Conservation (phyloP, 202 grass and related monocot genomes). For the Zizania palustris region DNA sequence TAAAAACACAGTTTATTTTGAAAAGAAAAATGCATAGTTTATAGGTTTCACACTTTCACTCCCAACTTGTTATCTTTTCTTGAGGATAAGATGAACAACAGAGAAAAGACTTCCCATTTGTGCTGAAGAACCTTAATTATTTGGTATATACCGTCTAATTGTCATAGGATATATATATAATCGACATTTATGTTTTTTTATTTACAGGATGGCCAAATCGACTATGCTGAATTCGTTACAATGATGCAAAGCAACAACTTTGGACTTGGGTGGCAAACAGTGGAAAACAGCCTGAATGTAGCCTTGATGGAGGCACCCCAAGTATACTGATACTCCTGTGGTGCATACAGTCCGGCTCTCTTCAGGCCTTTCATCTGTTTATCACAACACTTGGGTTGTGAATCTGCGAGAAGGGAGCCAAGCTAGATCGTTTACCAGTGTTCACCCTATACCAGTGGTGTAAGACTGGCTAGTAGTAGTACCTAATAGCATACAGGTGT, state of each 20-base stretch:
- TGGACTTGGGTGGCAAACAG: slow-evolving; percentile 37
- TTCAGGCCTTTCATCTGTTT: background rate
- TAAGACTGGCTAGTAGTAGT: slow-evolving; percentile 3
- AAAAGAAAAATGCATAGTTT: background rate
- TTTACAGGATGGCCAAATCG: slow-evolving; percentile 50
- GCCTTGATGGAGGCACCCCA: slow-evolving; percentile 39
- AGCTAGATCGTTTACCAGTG: background rate
- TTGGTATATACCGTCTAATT: background rate
- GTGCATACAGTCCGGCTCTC: slow-evolving; percentile 9
- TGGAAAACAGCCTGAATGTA: slow-evolving; percentile 43
- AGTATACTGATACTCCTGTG: slow-evolving; percentile 31
- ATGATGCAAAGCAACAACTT: slow-evolving; percentile 51
- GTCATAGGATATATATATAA: background rate
- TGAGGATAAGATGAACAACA: background rate
- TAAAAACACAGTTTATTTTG: no score
- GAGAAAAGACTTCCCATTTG: background rate
- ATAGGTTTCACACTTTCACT: background rate
- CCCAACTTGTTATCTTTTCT: background rate
- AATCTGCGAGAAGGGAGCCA: background rate
- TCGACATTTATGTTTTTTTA: background rate
- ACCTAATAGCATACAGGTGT: background rate
- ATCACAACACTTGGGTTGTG: background rate
- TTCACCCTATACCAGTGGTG: slow-evolving; percentile 4
- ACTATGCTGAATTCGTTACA: slow-evolving; percentile 43
- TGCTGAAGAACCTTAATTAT: background rate